These are phyloP conservation scores for Claviceps purpurea DNA, from an alignment of 2,329 filamentous ascomycete species.

Conservation along the genomic window DNA sequence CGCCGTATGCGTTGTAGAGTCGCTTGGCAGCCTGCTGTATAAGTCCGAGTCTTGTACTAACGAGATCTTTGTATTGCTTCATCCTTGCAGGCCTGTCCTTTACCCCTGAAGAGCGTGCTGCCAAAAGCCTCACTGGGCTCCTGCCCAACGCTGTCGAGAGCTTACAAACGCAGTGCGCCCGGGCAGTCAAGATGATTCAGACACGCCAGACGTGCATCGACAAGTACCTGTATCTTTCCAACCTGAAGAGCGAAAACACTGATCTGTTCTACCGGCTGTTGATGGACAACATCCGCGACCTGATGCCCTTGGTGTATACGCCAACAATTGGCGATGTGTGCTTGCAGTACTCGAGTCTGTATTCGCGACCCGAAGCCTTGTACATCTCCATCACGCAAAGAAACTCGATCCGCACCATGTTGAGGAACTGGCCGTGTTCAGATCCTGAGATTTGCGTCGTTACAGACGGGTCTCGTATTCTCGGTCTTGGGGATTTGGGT, in stretches of 20 bases:
- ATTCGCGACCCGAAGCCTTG: conserved; percentile 86
- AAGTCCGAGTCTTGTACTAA: neutral
- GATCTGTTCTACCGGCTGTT: conserved; percentile 76
- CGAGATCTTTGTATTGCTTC: neutral
- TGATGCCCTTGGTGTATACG: conserved; percentile 78
- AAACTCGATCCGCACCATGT: conserved; percentile 75
- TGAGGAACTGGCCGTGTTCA: conserved; percentile 82
- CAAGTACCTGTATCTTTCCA: conserved; percentile 72
- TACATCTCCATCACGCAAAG: conserved; percentile 95
- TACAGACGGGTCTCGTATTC: conserved; percentile 86
- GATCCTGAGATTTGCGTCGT: conserved; percentile 93
- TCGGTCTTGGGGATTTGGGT: conserved; percentile 86
- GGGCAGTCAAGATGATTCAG: conserved; percentile 63
- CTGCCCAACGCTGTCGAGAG: conserved; percentile 51
- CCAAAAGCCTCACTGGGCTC: conserved; percentile 53
- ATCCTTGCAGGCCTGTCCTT: conserved; percentile 43
- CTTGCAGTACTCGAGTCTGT: conserved; percentile 89
- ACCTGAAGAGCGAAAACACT: conserved; percentile 60
- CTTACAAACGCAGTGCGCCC: conserved; percentile 44
- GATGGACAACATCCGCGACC: conserved; percentile 61
- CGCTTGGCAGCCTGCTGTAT: neutral
- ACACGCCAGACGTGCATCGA: conserved; percentile 58
- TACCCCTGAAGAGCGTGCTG: conserved; percentile 47
- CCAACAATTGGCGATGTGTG: conserved; percentile 93
- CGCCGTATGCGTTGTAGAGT: neutral